Evolutionary conservation across 257 asterid genomes (phyloP).

Genomic region (Nicotiana otophora): DNA sequence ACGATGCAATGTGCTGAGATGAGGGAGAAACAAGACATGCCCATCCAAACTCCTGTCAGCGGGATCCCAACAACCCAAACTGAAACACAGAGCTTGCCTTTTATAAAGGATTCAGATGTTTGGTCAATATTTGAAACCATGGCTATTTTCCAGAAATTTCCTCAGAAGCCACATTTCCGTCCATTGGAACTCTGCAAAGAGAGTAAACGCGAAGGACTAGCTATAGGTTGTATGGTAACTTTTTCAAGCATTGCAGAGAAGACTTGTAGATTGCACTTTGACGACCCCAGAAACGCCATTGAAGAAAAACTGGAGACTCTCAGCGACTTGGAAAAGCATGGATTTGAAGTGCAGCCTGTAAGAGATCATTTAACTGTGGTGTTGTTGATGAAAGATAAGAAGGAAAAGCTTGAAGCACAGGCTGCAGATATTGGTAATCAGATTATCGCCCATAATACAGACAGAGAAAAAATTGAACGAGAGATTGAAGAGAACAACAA

Average conservation of each 20-base stretch:
- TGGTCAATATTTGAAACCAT: constrained; percentile 67
- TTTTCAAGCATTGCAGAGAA: constrained; percentile 53
- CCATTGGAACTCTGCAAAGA: constrained; percentile 49
- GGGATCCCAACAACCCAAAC: neutral
- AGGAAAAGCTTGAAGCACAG: constrained; percentile 27
- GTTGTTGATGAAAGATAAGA: constrained; percentile 28
- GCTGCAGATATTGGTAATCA: constrained; percentile 20
- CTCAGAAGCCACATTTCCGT: constrained; percentile 81
- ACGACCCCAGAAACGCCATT: constrained; percentile 33
- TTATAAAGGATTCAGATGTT: constrained; percentile 43
- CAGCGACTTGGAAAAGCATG: constrained; percentile 54
- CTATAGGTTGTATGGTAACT: constrained; percentile 71
- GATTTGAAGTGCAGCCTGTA: constrained; percentile 46
- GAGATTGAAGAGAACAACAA: constrained; percentile 39
- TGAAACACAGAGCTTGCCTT: constrained; percentile 48
- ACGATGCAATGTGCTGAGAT: constrained; percentile 23
- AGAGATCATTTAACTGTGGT: constrained; percentile 31
- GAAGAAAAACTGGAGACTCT: constrained; percentile 54
- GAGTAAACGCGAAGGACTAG: constrained; percentile 70
- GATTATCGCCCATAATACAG: constrained; percentile 19
- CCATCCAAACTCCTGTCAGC: constrained; percentile 6
- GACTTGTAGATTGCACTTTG: constrained; percentile 35
- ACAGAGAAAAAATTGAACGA: constrained; percentile 26
- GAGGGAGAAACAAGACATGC: constrained; percentile 16
- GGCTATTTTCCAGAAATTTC: constrained; percentile 60